Evolutionary conservation across 2,329 filamentous ascomycete genomes (phyloP).

Genomic region (Endothia cerciana): DNA sequence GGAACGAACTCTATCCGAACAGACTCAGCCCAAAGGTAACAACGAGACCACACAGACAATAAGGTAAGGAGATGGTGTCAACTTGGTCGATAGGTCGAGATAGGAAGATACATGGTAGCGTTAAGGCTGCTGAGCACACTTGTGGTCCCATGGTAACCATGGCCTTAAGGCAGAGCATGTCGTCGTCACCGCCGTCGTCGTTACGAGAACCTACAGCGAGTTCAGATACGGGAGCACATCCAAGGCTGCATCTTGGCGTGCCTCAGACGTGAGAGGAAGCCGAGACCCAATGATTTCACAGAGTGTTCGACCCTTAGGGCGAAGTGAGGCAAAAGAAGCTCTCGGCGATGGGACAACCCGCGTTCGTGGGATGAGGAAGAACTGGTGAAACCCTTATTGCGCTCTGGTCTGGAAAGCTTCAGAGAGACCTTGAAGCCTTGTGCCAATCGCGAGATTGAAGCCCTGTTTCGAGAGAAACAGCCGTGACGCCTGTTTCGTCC

Average conservation of each 20-base stretch:
- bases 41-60: not conserved
- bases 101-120: not conserved
- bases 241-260: too few relatives aligned
- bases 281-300: not conserved
- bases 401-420: not conserved
- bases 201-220: not conserved
- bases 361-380: not conserved
- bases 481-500: not conserved
- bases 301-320: not conserved
- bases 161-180: not conserved
- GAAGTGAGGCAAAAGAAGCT: not conserved
- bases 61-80: not conserved
- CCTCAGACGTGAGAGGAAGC: not conserved
- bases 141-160: not conserved
- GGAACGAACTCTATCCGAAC: not conserved
- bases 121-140: not conserved
- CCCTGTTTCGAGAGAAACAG: constrained; percentile 13
- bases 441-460: constrained; percentile 14
- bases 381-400: not conserved
- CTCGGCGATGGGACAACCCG: constrained; percentile 13
- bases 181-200: not conserved
- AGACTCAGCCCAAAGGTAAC: not conserved
- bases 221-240: not conserved
- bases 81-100: not conserved
- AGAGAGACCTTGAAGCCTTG: not conserved